These are phyloP conservation scores for Solanum chacoense DNA, from an alignment of 305 asterid genomes.

Conservation along the genomic window DNA sequence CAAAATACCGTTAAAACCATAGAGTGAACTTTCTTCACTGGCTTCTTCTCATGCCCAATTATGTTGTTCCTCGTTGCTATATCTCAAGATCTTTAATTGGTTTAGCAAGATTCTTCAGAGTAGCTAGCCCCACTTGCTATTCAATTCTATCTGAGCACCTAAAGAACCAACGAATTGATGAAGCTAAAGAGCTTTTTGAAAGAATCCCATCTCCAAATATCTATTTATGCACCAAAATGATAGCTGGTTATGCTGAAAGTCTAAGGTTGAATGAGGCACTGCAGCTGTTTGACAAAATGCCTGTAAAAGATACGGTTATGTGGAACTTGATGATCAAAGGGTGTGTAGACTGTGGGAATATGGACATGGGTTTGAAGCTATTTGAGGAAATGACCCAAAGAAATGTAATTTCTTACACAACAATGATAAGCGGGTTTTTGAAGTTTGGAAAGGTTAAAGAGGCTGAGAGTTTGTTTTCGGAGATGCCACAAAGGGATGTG, in stretches of 20 bases:
- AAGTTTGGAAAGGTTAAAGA: slow-evolving; percentile 51
- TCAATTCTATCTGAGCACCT: slow-evolving; percentile 20
- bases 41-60: neutral
- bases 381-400: slow-evolving; percentile 64
- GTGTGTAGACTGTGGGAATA: slow-evolving; percentile 47
- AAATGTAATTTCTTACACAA: slow-evolving; percentile 78
- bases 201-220: slow-evolving; percentile 33
- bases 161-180: slow-evolving; percentile 23
- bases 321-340: slow-evolving; percentile 87
- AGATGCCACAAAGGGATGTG: slow-evolving; percentile 60
- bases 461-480: slow-evolving; percentile 48
- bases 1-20: neutral
- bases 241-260: slow-evolving; percentile 32
- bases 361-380: slow-evolving; percentile 45
- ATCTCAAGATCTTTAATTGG: neutral
- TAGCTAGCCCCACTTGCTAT: slow-evolving; percentile 3
- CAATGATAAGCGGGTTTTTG: slow-evolving; percentile 48
- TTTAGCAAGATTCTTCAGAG: slow-evolving; percentile 7
- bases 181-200: slow-evolving; percentile 21
- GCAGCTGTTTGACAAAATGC: slow-evolving; percentile 62
- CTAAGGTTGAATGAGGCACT: slow-evolving; percentile 52
- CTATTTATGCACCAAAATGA: slow-evolving; percentile 51
- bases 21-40: neutral
- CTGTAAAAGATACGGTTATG: slow-evolving; percentile 41
- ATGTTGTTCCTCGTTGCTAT: neutral